Conservation (phyloP, 2,329 filamentous ascomycete species). For the Monosporascus sp. region DNA sequence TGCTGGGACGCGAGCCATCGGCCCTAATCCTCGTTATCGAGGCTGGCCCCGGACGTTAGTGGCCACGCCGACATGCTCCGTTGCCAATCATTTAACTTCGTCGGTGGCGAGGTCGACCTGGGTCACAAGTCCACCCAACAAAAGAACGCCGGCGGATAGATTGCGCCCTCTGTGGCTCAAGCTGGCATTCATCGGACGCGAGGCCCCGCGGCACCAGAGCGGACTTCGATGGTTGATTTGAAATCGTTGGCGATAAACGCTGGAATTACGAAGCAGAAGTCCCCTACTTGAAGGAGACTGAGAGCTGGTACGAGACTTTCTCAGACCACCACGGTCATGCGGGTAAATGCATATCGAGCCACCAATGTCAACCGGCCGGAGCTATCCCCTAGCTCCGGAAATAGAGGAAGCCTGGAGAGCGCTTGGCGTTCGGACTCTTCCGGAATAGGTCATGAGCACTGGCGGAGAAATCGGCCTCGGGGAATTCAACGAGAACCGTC, state of each 20-base stretch:
- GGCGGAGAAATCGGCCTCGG: conserved; percentile 19
- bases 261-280: too few species aligned
- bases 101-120: conserved; percentile 18
- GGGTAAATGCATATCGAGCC: too few species aligned
- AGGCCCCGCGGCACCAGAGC: conserved; percentile 35
- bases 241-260: conserved; percentile 4
- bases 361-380: too few species aligned
- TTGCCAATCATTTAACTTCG: conserved; percentile 12
- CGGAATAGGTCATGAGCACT: conserved; percentile 11
- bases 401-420: conserved; percentile 25
- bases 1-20: conserved; percentile 8
- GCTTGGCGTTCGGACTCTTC: conserved; percentile 20
- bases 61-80: conserved; percentile 12
- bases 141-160: conserved; percentile 9
- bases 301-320: too few species aligned
- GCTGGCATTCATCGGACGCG: conserved; percentile 11
- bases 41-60: conserved; percentile 13
- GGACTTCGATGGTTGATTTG: conserved; percentile 40
- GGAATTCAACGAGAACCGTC: conserved; percentile 16
- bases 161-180: conserved; percentile 2
- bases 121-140: conserved; percentile 14
- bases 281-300: too few species aligned
- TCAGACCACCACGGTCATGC: too few species aligned
- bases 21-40: conserved; percentile 15
- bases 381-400: too few species aligned